These are phyloP conservation scores for Penicillium nucicola DNA, from an alignment of 495 filamentous ascomycete genomes.

Conservation along the genomic window DNA sequence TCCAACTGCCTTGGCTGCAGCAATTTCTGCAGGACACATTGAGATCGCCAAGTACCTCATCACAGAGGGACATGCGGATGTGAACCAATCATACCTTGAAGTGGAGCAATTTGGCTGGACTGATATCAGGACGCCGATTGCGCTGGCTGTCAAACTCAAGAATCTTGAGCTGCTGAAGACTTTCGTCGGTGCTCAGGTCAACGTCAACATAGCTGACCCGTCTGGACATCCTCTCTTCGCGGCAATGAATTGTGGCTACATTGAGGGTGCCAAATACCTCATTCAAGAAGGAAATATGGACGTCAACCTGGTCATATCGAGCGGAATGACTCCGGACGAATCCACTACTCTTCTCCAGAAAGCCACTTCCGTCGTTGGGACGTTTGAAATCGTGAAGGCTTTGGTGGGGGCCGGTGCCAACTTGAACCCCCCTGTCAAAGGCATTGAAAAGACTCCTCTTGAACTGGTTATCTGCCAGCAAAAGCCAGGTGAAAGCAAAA, in stretches of 20 bases:
- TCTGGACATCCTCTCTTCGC: neutral
- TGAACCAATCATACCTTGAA: slow-evolving; percentile 5
- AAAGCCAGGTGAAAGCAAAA: slow-evolving; percentile 2
- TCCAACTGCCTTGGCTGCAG: slow-evolving; percentile 15
- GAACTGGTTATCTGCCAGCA: neutral
- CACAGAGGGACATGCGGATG: slow-evolving; percentile 19
- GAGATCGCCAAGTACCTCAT: slow-evolving; percentile 23
- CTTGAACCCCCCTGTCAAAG: slow-evolving; percentile 17
- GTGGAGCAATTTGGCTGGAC: neutral
- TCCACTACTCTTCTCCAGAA: neutral
- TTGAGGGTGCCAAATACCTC: neutral
- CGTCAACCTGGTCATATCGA: neutral
- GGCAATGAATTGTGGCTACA: neutral
- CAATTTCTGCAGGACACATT: slow-evolving; percentile 5
- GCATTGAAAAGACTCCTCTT: neutral
- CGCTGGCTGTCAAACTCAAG: neutral
- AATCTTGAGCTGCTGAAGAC: neutral
- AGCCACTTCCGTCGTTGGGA: neutral
- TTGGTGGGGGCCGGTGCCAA: slow-evolving; percentile 24
- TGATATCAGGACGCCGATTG: neutral
- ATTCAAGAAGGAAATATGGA: neutral
- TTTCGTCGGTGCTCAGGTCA: neutral
- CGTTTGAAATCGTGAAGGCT: slow-evolving; percentile 18
- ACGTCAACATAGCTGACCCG: neutral
- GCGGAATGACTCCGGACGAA: neutral